phyloP scores from a whole-genome alignment of 352 stramenopile genomes.

The Phytophthora kernoviae region DNA sequence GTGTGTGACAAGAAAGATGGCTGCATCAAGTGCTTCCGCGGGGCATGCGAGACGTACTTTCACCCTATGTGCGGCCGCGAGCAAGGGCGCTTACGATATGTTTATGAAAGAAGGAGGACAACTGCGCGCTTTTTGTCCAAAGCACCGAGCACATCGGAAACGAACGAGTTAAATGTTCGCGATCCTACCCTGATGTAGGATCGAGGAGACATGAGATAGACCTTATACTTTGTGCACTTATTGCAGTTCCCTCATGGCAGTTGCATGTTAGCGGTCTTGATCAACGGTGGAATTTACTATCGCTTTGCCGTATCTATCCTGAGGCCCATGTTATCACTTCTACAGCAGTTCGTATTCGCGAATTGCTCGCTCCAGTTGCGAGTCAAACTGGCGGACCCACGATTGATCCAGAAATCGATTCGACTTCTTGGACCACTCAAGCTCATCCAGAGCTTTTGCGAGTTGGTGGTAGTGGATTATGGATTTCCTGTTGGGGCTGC shows the following conservation, averaged over 20 bases:
- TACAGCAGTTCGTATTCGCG: constrained; percentile 77
- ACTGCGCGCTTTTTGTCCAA: constrained; percentile 80
- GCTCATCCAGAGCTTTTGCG: constrained; percentile 56
- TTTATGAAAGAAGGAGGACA: constrained; percentile 90
- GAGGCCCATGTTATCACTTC: constrained; percentile 2
- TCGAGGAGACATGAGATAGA: neutral
- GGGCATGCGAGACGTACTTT: constrained; percentile 70
- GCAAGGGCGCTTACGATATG: constrained; percentile 83
- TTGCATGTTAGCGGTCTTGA: constrained; percentile 5
- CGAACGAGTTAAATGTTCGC: constrained; percentile 39
- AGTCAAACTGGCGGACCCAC: constrained; percentile 83
- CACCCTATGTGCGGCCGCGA: constrained; percentile 86
- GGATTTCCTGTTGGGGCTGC: constrained; percentile 8
- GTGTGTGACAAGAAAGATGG: constrained; percentile 73
- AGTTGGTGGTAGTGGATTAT: constrained; percentile 57
- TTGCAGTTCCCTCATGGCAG: neutral
- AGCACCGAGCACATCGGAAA: constrained; percentile 66
- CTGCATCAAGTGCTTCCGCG: constrained; percentile 87
- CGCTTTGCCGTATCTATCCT: constrained; percentile 1
- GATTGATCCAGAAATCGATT: constrained; percentile 83
- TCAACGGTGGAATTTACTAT: constrained; percentile 4
- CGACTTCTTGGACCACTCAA: constrained; percentile 67
- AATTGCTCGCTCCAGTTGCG: constrained; percentile 71
- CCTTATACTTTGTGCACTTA: constrained; percentile 1
- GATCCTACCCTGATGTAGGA: neutral